Percentiles rank a stretch among this genome's conserved stretches.
These are phyloP conservation scores for Pythium oligandrum DNA, from an alignment of 352 stramenopile genomes.

Conservation along the genomic window DNA sequence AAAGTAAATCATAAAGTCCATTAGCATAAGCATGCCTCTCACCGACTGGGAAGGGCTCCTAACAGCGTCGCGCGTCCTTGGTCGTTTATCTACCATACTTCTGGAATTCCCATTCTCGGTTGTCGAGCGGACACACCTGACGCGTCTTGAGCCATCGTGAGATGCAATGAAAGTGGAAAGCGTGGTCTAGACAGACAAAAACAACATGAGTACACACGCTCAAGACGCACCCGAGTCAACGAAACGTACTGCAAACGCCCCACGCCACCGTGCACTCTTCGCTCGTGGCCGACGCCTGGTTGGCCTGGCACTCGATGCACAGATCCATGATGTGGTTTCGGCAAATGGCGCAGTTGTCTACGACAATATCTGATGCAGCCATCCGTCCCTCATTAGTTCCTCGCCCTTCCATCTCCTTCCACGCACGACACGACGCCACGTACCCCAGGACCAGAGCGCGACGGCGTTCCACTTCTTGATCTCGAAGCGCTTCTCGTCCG, in stretches of 20 bases:
- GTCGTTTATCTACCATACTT: slow-evolving; percentile 89
- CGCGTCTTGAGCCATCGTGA: slow-evolving; percentile 99
- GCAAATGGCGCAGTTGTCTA: slow-evolving; percentile 97
- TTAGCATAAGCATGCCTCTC: no score
- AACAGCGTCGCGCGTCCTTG: background rate
- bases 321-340: slow-evolving; percentile 99
- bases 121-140: slow-evolving; percentile 98
- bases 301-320: slow-evolving; percentile 98
- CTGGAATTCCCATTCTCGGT: slow-evolving; percentile 99
- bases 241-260: slow-evolving; percentile 79
- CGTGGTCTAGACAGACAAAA: slow-evolving; percentile 92
- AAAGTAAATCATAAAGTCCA: no score
- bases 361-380: slow-evolving; percentile 61
- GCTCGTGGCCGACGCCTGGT: slow-evolving; percentile 84
- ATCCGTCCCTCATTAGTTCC: slow-evolving; percentile 2
- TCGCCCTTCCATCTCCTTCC: no score
- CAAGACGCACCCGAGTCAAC: background rate
- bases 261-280: slow-evolving; percentile 86
- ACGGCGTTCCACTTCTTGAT: slow-evolving; percentile 99
- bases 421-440: slow-evolving; percentile 12
- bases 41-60: background rate
- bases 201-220: slow-evolving; percentile 16
- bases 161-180: slow-evolving; percentile 99
- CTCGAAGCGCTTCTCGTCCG: slow-evolving; percentile 93
- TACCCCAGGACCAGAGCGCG: slow-evolving; percentile 98